A percentile compares a stretch with the other conserved stretches of the same genome.
phyloP scores from a whole-genome alignment of 768 basidiomycete species.

The Macrolepiota albuminosa region DNA sequence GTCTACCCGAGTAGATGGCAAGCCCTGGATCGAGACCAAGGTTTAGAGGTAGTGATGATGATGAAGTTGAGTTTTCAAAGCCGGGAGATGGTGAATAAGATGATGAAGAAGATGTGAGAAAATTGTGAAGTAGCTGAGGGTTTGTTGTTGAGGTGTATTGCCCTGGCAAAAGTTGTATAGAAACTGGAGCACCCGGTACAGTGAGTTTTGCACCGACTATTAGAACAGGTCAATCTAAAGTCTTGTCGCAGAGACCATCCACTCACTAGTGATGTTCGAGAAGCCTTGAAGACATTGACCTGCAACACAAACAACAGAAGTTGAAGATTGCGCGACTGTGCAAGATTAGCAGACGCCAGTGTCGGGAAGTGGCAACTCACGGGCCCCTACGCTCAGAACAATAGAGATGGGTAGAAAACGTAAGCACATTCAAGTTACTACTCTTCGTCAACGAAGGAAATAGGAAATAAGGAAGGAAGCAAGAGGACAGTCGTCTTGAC shows the following conservation, averaged over 20 bases:
- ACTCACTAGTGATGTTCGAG: conserved; percentile 65
- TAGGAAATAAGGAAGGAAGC: background rate
- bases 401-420: conserved; percentile 27
- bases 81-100: conserved; percentile 56
- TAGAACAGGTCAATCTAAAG: background rate
- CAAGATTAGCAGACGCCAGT: background rate
- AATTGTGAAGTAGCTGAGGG: conserved; percentile 65
- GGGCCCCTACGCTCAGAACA: conserved; percentile 28
- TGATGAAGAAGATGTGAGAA: conserved; percentile 62
- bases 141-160: conserved; percentile 69
- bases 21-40: conserved; percentile 65
- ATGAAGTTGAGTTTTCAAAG: conserved; percentile 52
- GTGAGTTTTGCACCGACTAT: conserved; percentile 70
- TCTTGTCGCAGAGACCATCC: background rate
- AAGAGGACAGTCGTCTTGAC: conserved; percentile 1
- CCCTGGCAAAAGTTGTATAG: conserved; percentile 67
- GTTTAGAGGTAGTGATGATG: conserved; percentile 60
- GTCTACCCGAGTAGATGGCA: conserved; percentile 53
- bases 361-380: conserved; percentile 20
- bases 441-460: conserved; percentile 20
- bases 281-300: conserved; percentile 83
- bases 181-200: conserved; percentile 45
- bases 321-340: conserved; percentile 36
- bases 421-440: conserved; percentile 27
- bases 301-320: conserved; percentile 75